These are phyloP conservation scores for Russula olivacea DNA, from an alignment of 768 basidiomycete genomes.

Conservation along the genomic window DNA sequence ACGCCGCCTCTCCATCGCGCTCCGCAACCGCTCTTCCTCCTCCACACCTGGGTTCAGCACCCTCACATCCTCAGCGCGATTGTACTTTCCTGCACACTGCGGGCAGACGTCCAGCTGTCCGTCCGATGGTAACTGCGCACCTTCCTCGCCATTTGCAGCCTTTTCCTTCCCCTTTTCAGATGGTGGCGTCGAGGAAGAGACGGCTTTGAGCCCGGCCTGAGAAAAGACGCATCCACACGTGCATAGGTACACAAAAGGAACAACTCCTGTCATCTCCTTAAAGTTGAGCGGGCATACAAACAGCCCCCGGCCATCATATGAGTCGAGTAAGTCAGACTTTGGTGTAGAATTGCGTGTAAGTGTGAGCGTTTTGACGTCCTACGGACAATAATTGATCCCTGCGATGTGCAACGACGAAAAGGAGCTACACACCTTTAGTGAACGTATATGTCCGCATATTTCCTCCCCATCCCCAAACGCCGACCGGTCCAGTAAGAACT, in stretches of 20 bases:
- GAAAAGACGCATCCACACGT: constrained; percentile 91
- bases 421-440: constrained; percentile 64
- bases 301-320: constrained; percentile 46
- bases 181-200: constrained; percentile 39
- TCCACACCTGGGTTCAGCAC: constrained; percentile 63
- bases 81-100: constrained; percentile 69
- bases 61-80: constrained; percentile 48
- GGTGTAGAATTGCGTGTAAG: constrained; percentile 67
- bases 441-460: constrained; percentile 89
- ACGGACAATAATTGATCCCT: not conserved
- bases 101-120: constrained; percentile 59
- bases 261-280: constrained; percentile 90
- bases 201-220: constrained; percentile 70
- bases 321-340: constrained; percentile 37
- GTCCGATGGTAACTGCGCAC: not conserved
- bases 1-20: constrained; percentile 51
- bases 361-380: constrained; percentile 84
- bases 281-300: constrained; percentile 90
- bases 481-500: constrained; percentile 77
- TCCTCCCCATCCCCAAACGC: constrained; percentile 86
- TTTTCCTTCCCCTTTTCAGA: constrained; percentile 29
- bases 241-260: constrained; percentile 83
- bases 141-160: constrained; percentile 22
- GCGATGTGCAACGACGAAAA: not conserved
- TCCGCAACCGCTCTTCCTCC: constrained; percentile 55